These are phyloP conservation scores for Coprinopsis cinerea DNA, from an alignment of 768 basidiomycete genomes.

Conservation along the genomic window DNA sequence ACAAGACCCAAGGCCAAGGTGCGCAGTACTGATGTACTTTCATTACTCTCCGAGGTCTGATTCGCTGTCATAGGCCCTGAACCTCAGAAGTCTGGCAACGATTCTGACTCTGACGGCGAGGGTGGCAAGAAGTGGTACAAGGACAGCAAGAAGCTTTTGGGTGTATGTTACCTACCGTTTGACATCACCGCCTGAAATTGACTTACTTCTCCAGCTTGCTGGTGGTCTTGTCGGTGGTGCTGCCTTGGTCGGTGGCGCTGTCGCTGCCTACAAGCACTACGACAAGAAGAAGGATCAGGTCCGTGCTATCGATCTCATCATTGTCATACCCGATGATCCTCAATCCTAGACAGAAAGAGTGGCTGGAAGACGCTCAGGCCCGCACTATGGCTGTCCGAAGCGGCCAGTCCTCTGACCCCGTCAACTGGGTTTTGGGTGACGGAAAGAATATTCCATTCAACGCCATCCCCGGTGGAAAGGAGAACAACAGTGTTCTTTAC, in stretches of 20 bases:
- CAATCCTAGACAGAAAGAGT: slow-evolving; percentile 35
- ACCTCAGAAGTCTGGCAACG: slow-evolving; percentile 8
- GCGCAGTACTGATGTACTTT: not conserved
- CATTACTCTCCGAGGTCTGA: no score
- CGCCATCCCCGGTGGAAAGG: slow-evolving; percentile 54
- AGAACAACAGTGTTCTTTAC: slow-evolving; percentile 46
- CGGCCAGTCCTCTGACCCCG: slow-evolving; percentile 39
- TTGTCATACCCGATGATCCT: not conserved
- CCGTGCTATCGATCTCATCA: slow-evolving; percentile 5
- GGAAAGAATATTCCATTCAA: slow-evolving; percentile 53
- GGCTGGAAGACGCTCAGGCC: slow-evolving; percentile 51
- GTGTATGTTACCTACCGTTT: not conserved
- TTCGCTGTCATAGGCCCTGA: slow-evolving; percentile 16
- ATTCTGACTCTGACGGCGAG: slow-evolving; percentile 24
- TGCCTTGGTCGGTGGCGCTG: slow-evolving; percentile 47
- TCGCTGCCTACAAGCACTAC: slow-evolving; percentile 48
- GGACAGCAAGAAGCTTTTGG: slow-evolving; percentile 23
- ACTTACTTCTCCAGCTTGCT: slow-evolving; percentile 42
- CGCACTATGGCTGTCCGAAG: slow-evolving; percentile 45
- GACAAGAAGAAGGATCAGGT: slow-evolving; percentile 55
- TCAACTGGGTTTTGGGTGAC: slow-evolving; percentile 57
- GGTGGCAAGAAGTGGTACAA: slow-evolving; percentile 53
- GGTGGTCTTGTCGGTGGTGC: slow-evolving; percentile 55
- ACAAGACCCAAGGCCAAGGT: slow-evolving; percentile 12
- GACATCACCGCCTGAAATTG: not conserved